Percentiles rank a stretch among this genome's conserved stretches.
phyloP scores from a whole-genome alignment of 2,329 filamentous ascomycete species.

The Calonectria hawksworthii region DNA sequence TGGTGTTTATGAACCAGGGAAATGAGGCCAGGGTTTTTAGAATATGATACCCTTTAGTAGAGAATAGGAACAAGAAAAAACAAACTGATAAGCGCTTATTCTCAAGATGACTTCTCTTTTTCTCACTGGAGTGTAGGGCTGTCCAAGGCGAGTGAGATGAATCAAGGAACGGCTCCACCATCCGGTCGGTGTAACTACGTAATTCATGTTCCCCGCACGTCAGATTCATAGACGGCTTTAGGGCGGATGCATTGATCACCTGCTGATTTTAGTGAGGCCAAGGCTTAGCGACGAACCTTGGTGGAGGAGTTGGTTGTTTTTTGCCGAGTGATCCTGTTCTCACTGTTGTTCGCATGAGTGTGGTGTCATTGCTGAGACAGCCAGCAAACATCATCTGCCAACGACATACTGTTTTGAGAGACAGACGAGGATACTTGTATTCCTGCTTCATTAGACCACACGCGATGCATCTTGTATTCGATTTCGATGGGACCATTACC shows the following conservation, averaged over 20 bases:
- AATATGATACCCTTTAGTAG: slow-evolving; percentile 47
- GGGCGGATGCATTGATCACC: slow-evolving; percentile 17
- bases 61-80: slow-evolving; percentile 28
- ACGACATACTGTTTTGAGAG: background rate
- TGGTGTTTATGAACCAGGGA: slow-evolving; percentile 25
- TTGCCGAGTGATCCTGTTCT: background rate
- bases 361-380: background rate
- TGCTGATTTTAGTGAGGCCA: slow-evolving; percentile 7
- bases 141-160: background rate
- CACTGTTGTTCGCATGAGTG: background rate
- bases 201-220: slow-evolving; percentile 30
- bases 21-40: slow-evolving; percentile 40
- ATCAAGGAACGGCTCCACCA: slow-evolving; percentile 9
- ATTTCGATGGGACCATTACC: slow-evolving; percentile 74
- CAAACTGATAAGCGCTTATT: slow-evolving; percentile 7
- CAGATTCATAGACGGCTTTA: slow-evolving; percentile 7
- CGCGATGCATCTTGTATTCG: slow-evolving; percentile 64
- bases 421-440: background rate
- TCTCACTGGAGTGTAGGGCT: background rate
- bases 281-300: slow-evolving; percentile 2
- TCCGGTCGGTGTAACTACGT: slow-evolving; percentile 11
- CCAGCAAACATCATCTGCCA: background rate
- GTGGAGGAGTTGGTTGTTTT: background rate
- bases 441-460: background rate
- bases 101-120: background rate